A percentile compares a stretch with the other conserved stretches of the same genome.
phyloP scores from a whole-genome alignment of 192 early-diverging fungal genomes.

The Coemansia sp. region DNA sequence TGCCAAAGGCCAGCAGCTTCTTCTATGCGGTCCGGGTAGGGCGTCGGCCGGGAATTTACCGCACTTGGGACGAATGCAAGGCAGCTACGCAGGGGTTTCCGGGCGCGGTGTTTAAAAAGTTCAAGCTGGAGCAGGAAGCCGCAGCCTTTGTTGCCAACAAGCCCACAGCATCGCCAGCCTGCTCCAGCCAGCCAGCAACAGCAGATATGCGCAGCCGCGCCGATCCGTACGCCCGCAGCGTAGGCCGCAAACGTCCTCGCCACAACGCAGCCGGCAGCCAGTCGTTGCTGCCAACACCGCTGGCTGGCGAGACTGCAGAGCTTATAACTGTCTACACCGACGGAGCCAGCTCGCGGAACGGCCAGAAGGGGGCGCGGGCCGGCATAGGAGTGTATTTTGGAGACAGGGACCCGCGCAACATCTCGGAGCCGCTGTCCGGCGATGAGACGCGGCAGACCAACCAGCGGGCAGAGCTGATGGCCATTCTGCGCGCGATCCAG shows the following conservation, averaged over 20 bases:
- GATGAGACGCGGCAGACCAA: constrained; percentile 61
- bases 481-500: constrained; percentile 58
- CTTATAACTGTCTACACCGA: constrained; percentile 72
- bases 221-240: background rate
- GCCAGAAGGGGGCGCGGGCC: constrained; percentile 59
- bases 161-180: background rate
- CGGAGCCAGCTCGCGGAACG: constrained; percentile 75
- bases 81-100: constrained; percentile 53
- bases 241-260: background rate
- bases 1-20: constrained; percentile 1
- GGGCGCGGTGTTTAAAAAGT: constrained; percentile 65
- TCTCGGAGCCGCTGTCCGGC: constrained; percentile 45
- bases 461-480: constrained; percentile 71
- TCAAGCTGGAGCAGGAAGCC: constrained; percentile 57
- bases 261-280: too few relatives aligned
- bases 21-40: constrained; percentile 45
- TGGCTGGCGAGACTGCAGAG: constrained; percentile 12
- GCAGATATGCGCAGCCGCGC: background rate
- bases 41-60: constrained; percentile 24
- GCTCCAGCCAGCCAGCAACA: background rate
- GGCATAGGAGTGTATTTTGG: constrained; percentile 89
- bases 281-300: background rate
- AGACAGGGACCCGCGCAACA: constrained; percentile 63
- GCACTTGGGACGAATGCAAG: constrained; percentile 63
- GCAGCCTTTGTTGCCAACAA: constrained; percentile 45